phyloP scores from a whole-genome alignment of 2,329 filamentous ascomycete genomes.

The Fusarium cyanostomum region DNA sequence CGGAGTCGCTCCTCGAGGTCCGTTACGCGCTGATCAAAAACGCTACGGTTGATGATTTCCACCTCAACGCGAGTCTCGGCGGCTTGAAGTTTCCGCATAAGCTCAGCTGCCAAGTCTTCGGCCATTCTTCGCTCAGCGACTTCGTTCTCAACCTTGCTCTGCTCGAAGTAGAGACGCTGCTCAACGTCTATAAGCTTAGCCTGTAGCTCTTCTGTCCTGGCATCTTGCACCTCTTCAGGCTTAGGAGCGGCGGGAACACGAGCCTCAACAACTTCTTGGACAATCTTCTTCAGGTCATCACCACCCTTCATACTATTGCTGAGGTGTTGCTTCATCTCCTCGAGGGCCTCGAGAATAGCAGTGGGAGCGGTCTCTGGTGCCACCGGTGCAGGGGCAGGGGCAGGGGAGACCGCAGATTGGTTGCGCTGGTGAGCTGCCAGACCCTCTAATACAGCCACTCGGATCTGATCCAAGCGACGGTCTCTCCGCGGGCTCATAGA shows the following conservation, averaged over 20 bases:
- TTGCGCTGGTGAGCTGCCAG: constrained; percentile 66
- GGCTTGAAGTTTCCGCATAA: constrained; percentile 63
- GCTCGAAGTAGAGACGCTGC: constrained; percentile 60
- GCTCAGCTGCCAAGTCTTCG: constrained; percentile 63
- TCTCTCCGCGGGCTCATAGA: constrained; percentile 82
- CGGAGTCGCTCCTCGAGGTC: constrained; percentile 76
- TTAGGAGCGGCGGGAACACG: constrained; percentile 63
- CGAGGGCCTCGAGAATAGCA: constrained; percentile 72
- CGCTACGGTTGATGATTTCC: constrained; percentile 68
- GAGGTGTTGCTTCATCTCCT: constrained; percentile 66
- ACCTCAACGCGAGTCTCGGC: constrained; percentile 68
- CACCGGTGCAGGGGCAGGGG: constrained; percentile 20
- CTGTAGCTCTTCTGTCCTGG: constrained; percentile 68
- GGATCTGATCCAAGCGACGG: constrained; percentile 84
- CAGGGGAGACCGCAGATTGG: constrained; percentile 45
- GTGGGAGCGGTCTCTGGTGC: constrained; percentile 43
- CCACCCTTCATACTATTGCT: constrained; percentile 40
- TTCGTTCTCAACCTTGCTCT: constrained; percentile 60
- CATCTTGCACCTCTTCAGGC: constrained; percentile 61
- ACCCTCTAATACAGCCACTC: constrained; percentile 76
- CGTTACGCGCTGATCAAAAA: constrained; percentile 68
- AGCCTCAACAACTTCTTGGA: constrained; percentile 70
- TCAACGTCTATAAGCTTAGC: constrained; percentile 69
- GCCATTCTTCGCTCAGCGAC: constrained; percentile 58
- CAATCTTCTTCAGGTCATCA: constrained; percentile 67